Percentiles rank a stretch among this genome's conserved stretches.
These are phyloP conservation scores for Mimosa bimucronata DNA, from an alignment of 306 rosid genomes.

Conservation along the genomic window DNA sequence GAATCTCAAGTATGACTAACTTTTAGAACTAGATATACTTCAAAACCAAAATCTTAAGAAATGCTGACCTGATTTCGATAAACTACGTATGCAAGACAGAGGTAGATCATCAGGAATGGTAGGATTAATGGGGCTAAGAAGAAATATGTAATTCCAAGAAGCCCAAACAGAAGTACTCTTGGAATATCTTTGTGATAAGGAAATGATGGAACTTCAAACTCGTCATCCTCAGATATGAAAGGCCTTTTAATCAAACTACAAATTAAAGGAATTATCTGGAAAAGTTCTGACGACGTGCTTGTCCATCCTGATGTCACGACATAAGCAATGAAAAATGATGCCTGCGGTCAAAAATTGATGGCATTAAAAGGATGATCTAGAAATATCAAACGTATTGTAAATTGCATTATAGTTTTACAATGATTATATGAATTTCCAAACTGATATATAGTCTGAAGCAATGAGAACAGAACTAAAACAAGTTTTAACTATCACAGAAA, in stretches of 20 bases:
- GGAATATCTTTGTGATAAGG: conserved; percentile 76
- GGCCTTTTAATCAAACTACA: conserved; percentile 63
- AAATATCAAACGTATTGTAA: conserved; percentile 5
- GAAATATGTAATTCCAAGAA: conserved; percentile 92
- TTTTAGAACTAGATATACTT: conserved; percentile 27
- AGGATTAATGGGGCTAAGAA: conserved; percentile 92
- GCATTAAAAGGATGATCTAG: conserved; percentile 38
- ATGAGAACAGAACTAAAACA: background rate
- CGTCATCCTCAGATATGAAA: conserved; percentile 50
- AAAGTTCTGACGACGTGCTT: conserved; percentile 75
- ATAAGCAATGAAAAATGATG: conserved; percentile 92
- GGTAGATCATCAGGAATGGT: conserved; percentile 84
- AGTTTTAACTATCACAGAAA: background rate
- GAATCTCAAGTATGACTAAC: conserved; percentile 10
- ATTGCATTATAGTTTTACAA: conserved; percentile 20
- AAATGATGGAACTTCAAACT: conserved; percentile 69
- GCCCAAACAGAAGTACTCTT: conserved; percentile 83
- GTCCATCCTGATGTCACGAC: conserved; percentile 99
- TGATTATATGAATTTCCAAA: conserved; percentile 32
- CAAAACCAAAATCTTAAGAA: conserved; percentile 3
- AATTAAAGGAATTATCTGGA: conserved; percentile 68
- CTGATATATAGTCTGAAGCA: background rate
- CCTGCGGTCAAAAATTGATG: conserved; percentile 55
- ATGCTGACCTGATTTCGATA: conserved; percentile 82
- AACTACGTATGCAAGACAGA: conserved; percentile 75